phyloP scores from a whole-genome alignment of 1,284 basidiomycete genomes.

The Singerocomus inundabilis region DNA sequence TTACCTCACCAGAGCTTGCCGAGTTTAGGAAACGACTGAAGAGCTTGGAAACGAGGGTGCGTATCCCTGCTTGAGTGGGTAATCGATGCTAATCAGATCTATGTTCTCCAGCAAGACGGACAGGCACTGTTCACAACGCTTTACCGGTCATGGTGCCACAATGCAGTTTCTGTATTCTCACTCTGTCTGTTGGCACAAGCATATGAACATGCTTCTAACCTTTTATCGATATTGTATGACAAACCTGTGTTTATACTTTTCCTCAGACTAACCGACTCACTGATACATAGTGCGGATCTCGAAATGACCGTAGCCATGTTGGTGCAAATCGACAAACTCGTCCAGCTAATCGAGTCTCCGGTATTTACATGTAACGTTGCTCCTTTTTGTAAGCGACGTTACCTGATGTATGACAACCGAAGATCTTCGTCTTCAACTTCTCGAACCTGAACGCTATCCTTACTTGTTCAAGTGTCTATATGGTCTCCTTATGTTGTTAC shows the following conservation, averaged over 20 bases:
- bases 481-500: slow-evolving; percentile 95
- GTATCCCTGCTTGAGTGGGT: slow-evolving; percentile 24
- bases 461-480: slow-evolving; percentile 98
- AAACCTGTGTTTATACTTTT: neutral
- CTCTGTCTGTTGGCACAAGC: slow-evolving; percentile 96
- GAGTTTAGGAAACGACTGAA: slow-evolving; percentile 94
- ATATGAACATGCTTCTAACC: slow-evolving; percentile 97
- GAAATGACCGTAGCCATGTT: slow-evolving; percentile 95
- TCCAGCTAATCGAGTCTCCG: slow-evolving; percentile 96
- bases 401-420: slow-evolving; percentile 11
- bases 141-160: slow-evolving; percentile 98
- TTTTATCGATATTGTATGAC: slow-evolving; percentile 93
- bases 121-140: slow-evolving; percentile 90
- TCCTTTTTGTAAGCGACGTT: neutral
- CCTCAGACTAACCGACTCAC: slow-evolving; percentile 6
- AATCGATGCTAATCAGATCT: slow-evolving; percentile 8
- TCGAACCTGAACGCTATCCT: slow-evolving; percentile 96
- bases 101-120: slow-evolving; percentile 73
- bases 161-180: slow-evolving; percentile 94
- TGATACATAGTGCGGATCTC: slow-evolving; percentile 74
- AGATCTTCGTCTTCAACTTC: slow-evolving; percentile 95
- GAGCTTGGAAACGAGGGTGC: slow-evolving; percentile 88
- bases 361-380: slow-evolving; percentile 87
- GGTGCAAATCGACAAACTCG: slow-evolving; percentile 97
- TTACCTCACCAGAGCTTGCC: slow-evolving; percentile 92